These are phyloP conservation scores for Phytophthora meadii DNA, from an alignment of 352 stramenopile genomes.

Conservation along the genomic window DNA sequence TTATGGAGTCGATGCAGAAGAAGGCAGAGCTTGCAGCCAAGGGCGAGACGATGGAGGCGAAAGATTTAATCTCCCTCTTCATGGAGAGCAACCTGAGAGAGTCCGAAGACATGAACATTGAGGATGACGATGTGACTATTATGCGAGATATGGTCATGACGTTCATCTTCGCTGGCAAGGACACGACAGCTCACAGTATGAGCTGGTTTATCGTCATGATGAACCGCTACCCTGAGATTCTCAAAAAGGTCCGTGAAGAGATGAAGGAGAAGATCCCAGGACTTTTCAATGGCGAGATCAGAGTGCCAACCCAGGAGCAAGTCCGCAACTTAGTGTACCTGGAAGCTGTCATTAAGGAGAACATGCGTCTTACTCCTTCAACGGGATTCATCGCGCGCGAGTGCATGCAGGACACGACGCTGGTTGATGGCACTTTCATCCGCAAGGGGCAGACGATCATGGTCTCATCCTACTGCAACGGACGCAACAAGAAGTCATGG, in stretches of 20 bases:
- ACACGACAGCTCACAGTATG: conserved; percentile 67
- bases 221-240: conserved; percentile 51
- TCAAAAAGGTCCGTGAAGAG: conserved; percentile 59
- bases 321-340: conserved; percentile 63
- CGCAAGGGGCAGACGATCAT: conserved; percentile 28
- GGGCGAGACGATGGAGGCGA: conserved; percentile 37
- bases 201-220: conserved; percentile 76
- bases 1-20: conserved; percentile 45
- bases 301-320: conserved; percentile 48
- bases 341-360: conserved; percentile 63
- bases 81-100: conserved; percentile 41
- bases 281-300: conserved; percentile 30
- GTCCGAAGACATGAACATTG: conserved; percentile 25
- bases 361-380: conserved; percentile 64
- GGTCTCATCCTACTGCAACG: conserved; percentile 33
- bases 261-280: conserved; percentile 46
- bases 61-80: conserved; percentile 57
- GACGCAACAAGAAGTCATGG: conserved; percentile 49
- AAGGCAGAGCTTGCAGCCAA: conserved; percentile 59
- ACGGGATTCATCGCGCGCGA: conserved; percentile 61
- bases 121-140: conserved; percentile 38
- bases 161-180: conserved; percentile 76
- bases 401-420: conserved; percentile 37
- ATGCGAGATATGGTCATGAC: conserved; percentile 77
- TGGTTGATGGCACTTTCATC: conserved; percentile 38